Evolutionary conservation across 2,329 filamentous ascomycete species (phyloP), one percentile per base, ranked within the genome.

Genomic region (Botrytis galanthina): DNA sequence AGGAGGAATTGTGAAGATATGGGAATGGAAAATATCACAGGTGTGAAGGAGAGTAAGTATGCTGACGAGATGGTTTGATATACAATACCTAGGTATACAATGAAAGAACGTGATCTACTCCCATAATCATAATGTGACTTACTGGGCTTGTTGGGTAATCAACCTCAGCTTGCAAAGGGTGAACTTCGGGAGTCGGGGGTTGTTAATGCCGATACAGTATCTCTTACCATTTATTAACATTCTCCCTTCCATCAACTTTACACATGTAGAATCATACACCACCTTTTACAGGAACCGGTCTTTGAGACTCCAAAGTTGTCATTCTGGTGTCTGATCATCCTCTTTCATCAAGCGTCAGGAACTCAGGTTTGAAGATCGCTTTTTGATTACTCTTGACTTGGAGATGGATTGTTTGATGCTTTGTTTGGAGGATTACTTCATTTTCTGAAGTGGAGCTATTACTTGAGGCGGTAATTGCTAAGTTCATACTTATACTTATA

Each of bases 1-100:
- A 10, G 0, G n/a, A 57, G 18, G 6, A 29, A 18, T 2, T 1
- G 0, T 29, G 6, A 29, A 29, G 1, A 32, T 8, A 57, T 29
- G 12, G 14, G 6, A 9, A 0, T 9, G 0, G 12, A 57, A 29
- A 3, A 29, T 4, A 9, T 9, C 1, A 35, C 0, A 60, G 57
- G 2, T 22, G 8, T 60, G 18, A 35, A 22, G 29, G 32, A 35
- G 9, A 32, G n/a, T 16, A 39, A 10, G 37, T 44, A 44, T 57
- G 6, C 26, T 18, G 14, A 7, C 26, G 0, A 32, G 26, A 57
- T 32, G 1, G 20, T 9, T 29, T 1, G 29, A 59, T 9, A 32
- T 60, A 22, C 35, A 26, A 20, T 59, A n/a, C n/a, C n/a, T n/a
- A n/a, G n/a, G n/a, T 9, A 32, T 60, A 22, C 35, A 26, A 20